Evolutionary conservation across 805 yeast species (phyloP).

Genomic region (Yamadazyma sp.): DNA sequence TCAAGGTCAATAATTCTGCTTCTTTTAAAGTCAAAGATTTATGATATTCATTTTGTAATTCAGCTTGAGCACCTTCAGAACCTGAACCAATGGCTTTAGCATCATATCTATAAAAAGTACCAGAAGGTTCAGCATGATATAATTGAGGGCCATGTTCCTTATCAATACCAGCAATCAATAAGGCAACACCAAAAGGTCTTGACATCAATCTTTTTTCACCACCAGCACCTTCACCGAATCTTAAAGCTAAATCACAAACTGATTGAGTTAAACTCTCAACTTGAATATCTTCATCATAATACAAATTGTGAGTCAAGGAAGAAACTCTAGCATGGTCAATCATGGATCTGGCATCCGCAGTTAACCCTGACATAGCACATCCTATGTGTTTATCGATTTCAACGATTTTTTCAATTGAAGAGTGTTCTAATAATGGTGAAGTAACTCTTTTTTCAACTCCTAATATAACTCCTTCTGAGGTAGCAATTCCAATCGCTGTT

Average conservation of each 20-base stretch:
- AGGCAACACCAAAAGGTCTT: conserved; percentile 98
- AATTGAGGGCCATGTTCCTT: conserved; percentile 92
- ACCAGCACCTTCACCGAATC: conserved; percentile 96
- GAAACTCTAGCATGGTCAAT: conserved; percentile 96
- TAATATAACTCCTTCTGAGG: conserved; percentile 91
- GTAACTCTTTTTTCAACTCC: conserved; percentile 98
- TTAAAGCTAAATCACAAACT: conserved; percentile 92
- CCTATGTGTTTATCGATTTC: conserved; percentile 94
- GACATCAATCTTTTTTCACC: conserved; percentile 96
- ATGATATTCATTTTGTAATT: conserved; percentile 94
- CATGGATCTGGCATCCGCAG: conserved; percentile 98
- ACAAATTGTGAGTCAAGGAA: conserved; percentile 80
- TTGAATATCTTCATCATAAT: conserved; percentile 88
- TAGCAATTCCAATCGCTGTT: conserved; percentile 95
- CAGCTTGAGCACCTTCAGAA: conserved; percentile 98
- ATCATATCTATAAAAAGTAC: conserved; percentile 95
- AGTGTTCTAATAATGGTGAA: conserved; percentile 83
- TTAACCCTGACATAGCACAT: conserved; percentile 97
- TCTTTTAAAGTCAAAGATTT: conserved; percentile 85
- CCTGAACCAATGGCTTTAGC: conserved; percentile 99
- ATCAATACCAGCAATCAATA: conserved; percentile 92
- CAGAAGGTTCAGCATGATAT: conserved; percentile 98
- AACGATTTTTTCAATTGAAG: conserved; percentile 92
- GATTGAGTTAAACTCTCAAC: conserved; percentile 94
- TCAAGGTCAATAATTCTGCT: conserved; percentile 86